Conservation (phyloP, 306 rosid genomes). For the Trifolium subterraneum region DNA sequence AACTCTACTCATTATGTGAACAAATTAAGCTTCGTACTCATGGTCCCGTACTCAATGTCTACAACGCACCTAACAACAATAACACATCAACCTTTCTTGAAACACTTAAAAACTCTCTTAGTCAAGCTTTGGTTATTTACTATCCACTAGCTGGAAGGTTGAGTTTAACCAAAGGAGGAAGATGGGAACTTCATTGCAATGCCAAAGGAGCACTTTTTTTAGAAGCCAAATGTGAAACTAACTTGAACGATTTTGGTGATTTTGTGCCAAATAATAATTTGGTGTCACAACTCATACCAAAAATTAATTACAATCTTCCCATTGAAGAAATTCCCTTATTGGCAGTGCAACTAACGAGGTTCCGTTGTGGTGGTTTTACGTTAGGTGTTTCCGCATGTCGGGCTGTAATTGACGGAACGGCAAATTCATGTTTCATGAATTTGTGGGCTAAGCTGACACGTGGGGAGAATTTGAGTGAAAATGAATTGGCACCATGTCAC, state of each 20-base stretch:
- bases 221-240: conserved; percentile 31
- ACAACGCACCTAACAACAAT: conserved; percentile 7
- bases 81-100: not conserved
- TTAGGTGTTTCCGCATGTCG: too few species aligned
- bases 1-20: conserved; percentile 37
- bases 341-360: too few species aligned
- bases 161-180: not conserved
- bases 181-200: conserved; percentile 44
- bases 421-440: too few species aligned
- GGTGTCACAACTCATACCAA: conserved; percentile 43
- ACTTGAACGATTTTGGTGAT: conserved; percentile 41
- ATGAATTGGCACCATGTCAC: too few species aligned
- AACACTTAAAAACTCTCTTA: conserved; percentile 21
- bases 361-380: too few species aligned
- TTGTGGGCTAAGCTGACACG: too few species aligned
- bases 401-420: too few species aligned
- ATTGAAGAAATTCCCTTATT: conserved; percentile 21
- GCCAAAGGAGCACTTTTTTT: conserved; percentile 38
- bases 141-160: conserved; percentile 53
- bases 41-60: conserved; percentile 34
- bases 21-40: conserved; percentile 52
- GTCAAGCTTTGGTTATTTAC: conserved; percentile 36
- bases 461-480: too few species aligned
- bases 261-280: conserved; percentile 37
- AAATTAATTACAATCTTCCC: conserved; percentile 37